phyloP scores from a whole-genome alignment of 108 stramenopile genomes.

The Skeletonema grethae region DNA sequence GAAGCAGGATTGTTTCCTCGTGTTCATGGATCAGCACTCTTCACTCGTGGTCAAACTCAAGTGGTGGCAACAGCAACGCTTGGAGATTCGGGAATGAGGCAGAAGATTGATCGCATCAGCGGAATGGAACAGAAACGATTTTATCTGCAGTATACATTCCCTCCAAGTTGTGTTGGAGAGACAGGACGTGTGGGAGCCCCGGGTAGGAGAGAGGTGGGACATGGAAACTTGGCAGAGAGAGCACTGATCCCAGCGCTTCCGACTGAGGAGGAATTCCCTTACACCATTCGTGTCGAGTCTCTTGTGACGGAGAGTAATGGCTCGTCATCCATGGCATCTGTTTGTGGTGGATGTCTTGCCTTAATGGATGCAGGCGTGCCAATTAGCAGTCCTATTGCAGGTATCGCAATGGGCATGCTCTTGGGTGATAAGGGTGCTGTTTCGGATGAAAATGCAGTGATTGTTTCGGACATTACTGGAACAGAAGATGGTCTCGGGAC shows the following conservation, averaged over 20 bases:
- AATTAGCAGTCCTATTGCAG: constrained; percentile 74
- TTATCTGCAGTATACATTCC: constrained; percentile 95
- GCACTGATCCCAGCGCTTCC: constrained; percentile 74
- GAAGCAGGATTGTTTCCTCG: constrained; percentile 52
- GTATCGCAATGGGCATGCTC: constrained; percentile 90
- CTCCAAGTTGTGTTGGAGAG: constrained; percentile 94
- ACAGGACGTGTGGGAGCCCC: constrained; percentile 89
- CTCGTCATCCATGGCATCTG: constrained; percentile 86
- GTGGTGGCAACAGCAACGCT: constrained; percentile 89
- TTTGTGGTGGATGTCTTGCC: constrained; percentile 91
- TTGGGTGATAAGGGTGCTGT: constrained; percentile 67
- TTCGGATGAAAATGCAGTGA: constrained; percentile 77
- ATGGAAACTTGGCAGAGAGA: constrained; percentile 88
- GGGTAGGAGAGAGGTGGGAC: constrained; percentile 88
- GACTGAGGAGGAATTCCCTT: constrained; percentile 73
- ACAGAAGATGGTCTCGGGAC: constrained; percentile 86
- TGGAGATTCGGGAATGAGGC: constrained; percentile 87
- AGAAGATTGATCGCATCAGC: constrained; percentile 89
- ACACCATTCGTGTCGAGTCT: constrained; percentile 83
- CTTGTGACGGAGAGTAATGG: constrained; percentile 88
- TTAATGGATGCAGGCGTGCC: constrained; percentile 96
- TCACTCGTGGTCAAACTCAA: constrained; percentile 95
- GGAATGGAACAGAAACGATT: constrained; percentile 84
- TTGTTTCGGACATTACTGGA: constrained; percentile 85
- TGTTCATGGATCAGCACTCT: constrained; percentile 91